phyloP scores from a whole-genome alignment of 208 protist species.

The Acanthamoeba castellanii region DNA sequence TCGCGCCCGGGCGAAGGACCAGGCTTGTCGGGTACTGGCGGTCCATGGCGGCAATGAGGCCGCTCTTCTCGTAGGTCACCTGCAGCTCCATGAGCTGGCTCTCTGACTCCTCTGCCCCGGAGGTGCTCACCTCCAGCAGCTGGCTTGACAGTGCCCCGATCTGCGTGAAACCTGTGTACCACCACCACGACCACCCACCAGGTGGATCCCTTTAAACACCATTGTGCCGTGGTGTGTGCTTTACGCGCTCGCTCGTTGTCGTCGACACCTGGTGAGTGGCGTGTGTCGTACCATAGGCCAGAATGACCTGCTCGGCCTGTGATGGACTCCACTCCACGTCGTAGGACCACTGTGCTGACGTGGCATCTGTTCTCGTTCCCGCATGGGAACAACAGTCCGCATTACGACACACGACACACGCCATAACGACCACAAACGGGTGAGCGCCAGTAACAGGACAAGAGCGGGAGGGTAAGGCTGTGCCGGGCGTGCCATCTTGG shows the following conservation, averaged over 20 bases:
- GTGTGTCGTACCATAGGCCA: not conserved
- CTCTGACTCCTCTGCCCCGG: not conserved
- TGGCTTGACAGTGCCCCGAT: conserved; percentile 1
- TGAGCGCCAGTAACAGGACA: too few species aligned
- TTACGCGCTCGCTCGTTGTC: too few species aligned
- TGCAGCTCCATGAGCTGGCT: not conserved
- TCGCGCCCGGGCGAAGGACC: not conserved
- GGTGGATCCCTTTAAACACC: too few species aligned
- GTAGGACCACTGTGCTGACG: not conserved
- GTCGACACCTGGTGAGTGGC: too few species aligned
- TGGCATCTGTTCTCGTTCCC: too few species aligned
- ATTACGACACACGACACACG: too few species aligned
- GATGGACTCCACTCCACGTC: not conserved
- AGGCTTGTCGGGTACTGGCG: conserved; percentile 15
- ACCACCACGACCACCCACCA: too few species aligned
- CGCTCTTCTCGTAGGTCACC: conserved; percentile 15
- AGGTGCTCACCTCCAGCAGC: not conserved
- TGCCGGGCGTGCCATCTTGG: too few species aligned
- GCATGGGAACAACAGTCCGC: too few species aligned
- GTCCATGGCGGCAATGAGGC: not conserved
- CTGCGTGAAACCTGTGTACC: not conserved
- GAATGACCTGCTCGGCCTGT: not conserved
- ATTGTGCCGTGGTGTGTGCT: too few species aligned
- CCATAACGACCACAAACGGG: too few species aligned
- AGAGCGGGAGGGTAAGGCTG: not conserved